Evolutionary conservation across 306 rosid species (phyloP).

Genomic region (Medicago ruthenica): DNA sequence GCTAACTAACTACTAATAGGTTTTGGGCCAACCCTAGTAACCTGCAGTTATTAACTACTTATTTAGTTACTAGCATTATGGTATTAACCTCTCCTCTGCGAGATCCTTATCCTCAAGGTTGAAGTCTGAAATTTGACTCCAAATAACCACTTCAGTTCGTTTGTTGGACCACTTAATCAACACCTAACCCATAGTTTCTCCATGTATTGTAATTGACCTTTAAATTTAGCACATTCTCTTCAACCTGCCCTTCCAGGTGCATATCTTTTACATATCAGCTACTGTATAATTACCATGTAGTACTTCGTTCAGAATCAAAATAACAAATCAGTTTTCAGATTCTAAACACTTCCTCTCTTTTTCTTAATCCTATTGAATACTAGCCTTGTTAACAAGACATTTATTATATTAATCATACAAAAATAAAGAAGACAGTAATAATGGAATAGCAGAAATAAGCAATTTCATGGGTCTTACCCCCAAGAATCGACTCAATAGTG

Average conservation of each 20-base stretch:
- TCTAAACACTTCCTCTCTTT: constrained; percentile 1
- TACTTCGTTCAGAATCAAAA: neutral
- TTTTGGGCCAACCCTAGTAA: too few relatives aligned
- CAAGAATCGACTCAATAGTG: constrained; percentile 58
- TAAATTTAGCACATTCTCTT: too few relatives aligned
- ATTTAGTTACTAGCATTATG: too few relatives aligned
- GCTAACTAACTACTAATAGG: neutral
- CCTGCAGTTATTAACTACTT: too few relatives aligned
- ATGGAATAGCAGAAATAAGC: constrained; percentile 25
- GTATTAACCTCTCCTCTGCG: too few relatives aligned
- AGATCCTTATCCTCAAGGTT: too few relatives aligned
- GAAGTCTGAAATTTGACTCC: too few relatives aligned
- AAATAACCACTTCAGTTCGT: too few relatives aligned
- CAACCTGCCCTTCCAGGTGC: too few relatives aligned
- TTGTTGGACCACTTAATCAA: too few relatives aligned
- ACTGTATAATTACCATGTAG: neutral
- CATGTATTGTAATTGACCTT: too few relatives aligned
- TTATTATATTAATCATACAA: constrained; percentile 6
- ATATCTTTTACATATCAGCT: neutral
- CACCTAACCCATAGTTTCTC: too few relatives aligned
- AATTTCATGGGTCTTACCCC: constrained; percentile 56
- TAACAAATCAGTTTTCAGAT: neutral
- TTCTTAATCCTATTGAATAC: neutral
- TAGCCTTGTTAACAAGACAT: neutral
- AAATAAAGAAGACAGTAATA: neutral